A percentile compares a stretch with the other conserved stretches of the same genome.
These are phyloP conservation scores for Pseudonectria buxi DNA, from an alignment of 2,329 filamentous ascomycete genomes.

Conservation along the genomic window DNA sequence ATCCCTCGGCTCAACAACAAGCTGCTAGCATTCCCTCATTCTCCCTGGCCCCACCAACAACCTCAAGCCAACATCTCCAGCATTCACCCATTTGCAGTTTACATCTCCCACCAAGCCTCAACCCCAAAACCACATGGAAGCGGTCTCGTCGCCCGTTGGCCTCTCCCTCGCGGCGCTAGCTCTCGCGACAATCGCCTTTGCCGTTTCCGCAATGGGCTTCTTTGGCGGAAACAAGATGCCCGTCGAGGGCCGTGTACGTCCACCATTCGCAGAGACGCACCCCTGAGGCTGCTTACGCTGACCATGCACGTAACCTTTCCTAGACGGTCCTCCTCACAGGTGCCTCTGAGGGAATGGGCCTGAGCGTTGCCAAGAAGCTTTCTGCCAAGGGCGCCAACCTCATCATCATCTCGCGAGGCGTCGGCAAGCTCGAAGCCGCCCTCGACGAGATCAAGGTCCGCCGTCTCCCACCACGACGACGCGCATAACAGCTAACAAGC, in stretches of 20 bases:
- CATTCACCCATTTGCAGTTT: too few species aligned
- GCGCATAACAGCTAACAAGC: constrained; percentile 1
- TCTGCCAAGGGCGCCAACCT: constrained; percentile 79
- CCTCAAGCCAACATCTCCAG: too few species aligned
- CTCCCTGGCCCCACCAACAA: too few species aligned
- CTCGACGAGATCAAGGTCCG: constrained; percentile 58
- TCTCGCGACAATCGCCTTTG: constrained; percentile 26
- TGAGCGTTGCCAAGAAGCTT: constrained; percentile 65
- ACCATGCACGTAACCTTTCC: constrained; percentile 5
- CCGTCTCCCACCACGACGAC: constrained; percentile 1
- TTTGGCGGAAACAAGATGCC: constrained; percentile 68
- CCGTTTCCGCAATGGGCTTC: constrained; percentile 54
- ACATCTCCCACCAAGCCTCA: too few species aligned
- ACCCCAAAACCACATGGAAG: too few species aligned
- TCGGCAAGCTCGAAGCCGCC: constrained; percentile 65
- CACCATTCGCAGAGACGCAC: not conserved
- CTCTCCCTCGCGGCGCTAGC: constrained; percentile 12
- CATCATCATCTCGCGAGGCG: constrained; percentile 74
- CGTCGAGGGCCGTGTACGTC: constrained; percentile 71
- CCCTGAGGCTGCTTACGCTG: constrained; percentile 1
- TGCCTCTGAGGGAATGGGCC: constrained; percentile 88
- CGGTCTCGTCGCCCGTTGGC: too few species aligned
- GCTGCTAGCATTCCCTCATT: too few species aligned
- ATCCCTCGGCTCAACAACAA: too few species aligned
- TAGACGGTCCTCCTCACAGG: constrained; percentile 87